Evolutionary conservation across 1,284 basidiomycete genomes (phyloP).

Genomic region (Volvariella volvacea): DNA sequence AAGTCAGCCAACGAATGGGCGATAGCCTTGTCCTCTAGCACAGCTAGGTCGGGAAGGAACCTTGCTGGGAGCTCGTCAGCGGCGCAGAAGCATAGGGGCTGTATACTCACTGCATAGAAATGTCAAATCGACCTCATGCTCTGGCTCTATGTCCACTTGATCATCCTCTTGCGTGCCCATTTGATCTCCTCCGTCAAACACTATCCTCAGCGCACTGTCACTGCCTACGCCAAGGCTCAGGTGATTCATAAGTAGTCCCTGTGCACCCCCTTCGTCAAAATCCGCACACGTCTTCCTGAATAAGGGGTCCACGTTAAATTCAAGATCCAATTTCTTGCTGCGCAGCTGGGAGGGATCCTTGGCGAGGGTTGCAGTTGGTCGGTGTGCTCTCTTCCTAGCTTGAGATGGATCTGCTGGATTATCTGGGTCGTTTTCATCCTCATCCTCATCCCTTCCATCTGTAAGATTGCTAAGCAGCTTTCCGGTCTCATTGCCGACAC

Average conservation of each 20-base stretch:
- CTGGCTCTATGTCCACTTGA: slow-evolving; percentile 53
- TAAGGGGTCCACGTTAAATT: slow-evolving; percentile 94
- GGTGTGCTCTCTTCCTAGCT: slow-evolving; percentile 55
- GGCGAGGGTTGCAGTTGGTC: slow-evolving; percentile 77
- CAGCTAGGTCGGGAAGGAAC: slow-evolving; percentile 64
- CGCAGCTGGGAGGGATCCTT: slow-evolving; percentile 78
- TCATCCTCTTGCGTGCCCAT: slow-evolving; percentile 76
- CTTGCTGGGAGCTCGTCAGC: slow-evolving; percentile 28
- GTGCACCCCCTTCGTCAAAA: slow-evolving; percentile 97
- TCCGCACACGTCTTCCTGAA: slow-evolving; percentile 98
- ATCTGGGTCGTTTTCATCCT: slow-evolving; percentile 60
- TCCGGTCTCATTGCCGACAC: slow-evolving; percentile 94
- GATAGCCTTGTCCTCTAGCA: slow-evolving; percentile 65
- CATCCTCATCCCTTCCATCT: slow-evolving; percentile 48
- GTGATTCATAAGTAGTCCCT: slow-evolving; percentile 92
- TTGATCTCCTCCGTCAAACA: slow-evolving; percentile 95
- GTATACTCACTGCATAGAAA: slow-evolving; percentile 56
- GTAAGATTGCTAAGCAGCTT: slow-evolving; percentile 92
- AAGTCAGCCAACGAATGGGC: slow-evolving; percentile 78
- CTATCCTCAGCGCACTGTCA: slow-evolving; percentile 82
- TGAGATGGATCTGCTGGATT: slow-evolving; percentile 52
- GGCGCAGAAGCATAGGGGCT: slow-evolving; percentile 2
- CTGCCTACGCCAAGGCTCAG: slow-evolving; percentile 69
- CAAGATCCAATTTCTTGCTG: slow-evolving; percentile 90
- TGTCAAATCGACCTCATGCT: slow-evolving; percentile 63